phyloP scores from a whole-genome alignment of 1,139 yeast species.

The Lodderomyces oxycetoniae region DNA sequence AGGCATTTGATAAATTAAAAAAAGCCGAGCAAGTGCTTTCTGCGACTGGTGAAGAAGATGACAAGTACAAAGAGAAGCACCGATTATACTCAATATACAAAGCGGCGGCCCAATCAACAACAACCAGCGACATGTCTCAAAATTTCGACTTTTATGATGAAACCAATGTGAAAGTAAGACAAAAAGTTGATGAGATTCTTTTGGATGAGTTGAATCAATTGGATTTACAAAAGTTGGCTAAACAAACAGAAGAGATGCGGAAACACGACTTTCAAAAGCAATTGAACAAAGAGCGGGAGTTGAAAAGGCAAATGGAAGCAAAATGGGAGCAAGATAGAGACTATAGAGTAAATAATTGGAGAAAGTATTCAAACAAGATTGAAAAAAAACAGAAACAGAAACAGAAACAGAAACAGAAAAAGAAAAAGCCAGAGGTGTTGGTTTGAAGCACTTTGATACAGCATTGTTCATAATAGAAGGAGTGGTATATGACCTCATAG shows the following conservation, averaged over 20 bases:
- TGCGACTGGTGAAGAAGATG: constrained; percentile 15
- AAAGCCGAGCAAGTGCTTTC: constrained; percentile 29
- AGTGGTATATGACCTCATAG: too few relatives aligned
- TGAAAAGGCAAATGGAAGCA: constrained; percentile 37
- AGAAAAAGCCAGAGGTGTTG: constrained; percentile 28
- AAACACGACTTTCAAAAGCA: constrained; percentile 27
- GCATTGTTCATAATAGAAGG: too few relatives aligned
- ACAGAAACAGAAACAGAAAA: constrained; percentile 18
- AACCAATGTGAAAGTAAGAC: constrained; percentile 15
- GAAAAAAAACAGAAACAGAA: constrained; percentile 40
- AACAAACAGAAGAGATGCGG: constrained; percentile 26
- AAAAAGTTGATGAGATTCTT: constrained; percentile 19
- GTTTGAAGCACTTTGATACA: constrained; percentile 29
- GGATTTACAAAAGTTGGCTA: constrained; percentile 31
- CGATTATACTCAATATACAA: constrained; percentile 31
- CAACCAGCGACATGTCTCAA: neutral
- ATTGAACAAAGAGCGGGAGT: constrained; percentile 35
- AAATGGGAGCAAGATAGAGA: constrained; percentile 66
- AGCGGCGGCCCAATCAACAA: constrained; percentile 27
- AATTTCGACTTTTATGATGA: constrained; percentile 6
- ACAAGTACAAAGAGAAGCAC: constrained; percentile 32
- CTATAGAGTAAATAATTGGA: constrained; percentile 57
- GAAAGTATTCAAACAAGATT: constrained; percentile 43
- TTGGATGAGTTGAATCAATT: constrained; percentile 32
- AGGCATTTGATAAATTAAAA: constrained; percentile 54